These are phyloP conservation scores for Euryodendron excelsum DNA, from an alignment of 148 eudicot genomes.

Conservation along the genomic window DNA sequence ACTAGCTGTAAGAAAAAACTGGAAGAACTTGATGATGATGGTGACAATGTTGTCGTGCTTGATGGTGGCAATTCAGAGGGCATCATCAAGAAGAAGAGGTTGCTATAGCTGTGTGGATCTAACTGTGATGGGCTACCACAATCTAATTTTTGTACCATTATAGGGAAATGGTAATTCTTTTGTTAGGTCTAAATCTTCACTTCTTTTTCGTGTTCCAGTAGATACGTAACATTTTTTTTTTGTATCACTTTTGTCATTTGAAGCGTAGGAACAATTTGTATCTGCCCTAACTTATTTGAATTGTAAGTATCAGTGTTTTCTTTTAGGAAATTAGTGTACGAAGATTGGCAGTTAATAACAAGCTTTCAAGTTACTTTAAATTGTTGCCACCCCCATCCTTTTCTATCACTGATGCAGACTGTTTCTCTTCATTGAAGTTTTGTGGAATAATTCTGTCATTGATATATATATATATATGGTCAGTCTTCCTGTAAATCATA, in stretches of 20 bases:
- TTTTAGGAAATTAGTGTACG: not conserved
- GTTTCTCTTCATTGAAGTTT: not conserved
- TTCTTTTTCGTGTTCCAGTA: not conserved
- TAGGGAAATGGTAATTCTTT: slow-evolving; percentile 37
- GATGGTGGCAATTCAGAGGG: slow-evolving; percentile 45
- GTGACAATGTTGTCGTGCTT: slow-evolving; percentile 50
- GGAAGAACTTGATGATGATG: slow-evolving; percentile 41
- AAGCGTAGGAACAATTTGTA: slow-evolving; percentile 21
- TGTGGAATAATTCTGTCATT: not conserved
- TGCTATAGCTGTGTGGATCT: slow-evolving; percentile 25
- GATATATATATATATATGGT: not conserved
- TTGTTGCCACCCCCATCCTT: not conserved
- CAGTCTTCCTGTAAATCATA: no score
- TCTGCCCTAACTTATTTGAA: slow-evolving; percentile 6
- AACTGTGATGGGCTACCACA: slow-evolving; percentile 4
- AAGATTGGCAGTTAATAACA: not conserved
- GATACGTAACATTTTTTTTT: slow-evolving; percentile 16
- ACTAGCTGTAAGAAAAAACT: slow-evolving; percentile 34
- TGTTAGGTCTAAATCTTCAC: not conserved
- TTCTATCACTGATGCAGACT: not conserved
- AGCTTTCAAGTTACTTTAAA: not conserved
- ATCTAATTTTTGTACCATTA: slow-evolving; percentile 31
- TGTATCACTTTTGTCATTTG: slow-evolving; percentile 6
- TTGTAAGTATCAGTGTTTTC: slow-evolving; percentile 17
- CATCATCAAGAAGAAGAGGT: slow-evolving; percentile 46